phyloP scores from a whole-genome alignment of 176 grass and related monocot species.

The maize (Zea mays) region Zm-B73-REFERENCE-NAM-5.0 NC_050101.1:139388001-139388500 shows the following conservation, averaged over 20 bases:
- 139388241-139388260: constrained; percentile 19
- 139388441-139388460: neutral
- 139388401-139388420: neutral
- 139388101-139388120: constrained; percentile 43
- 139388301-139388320: neutral
- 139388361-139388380: neutral
- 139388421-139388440: neutral
- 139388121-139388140: constrained; percentile 43
- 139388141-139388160: constrained; percentile 54
- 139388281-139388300: constrained; percentile 1
- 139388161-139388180: constrained; percentile 36
- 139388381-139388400: neutral
- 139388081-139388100: neutral
- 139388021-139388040: constrained; percentile 25
- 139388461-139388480: neutral
- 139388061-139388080: constrained; percentile 21
- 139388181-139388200: constrained; percentile 25
- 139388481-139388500: neutral
- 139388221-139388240: constrained; percentile 47
- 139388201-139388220: constrained; percentile 40
- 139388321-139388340: neutral
- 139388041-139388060: constrained; percentile 10
- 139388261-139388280: constrained; percentile 19
- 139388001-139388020: constrained; percentile 42
- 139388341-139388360: neutral